Evolutionary conservation across 345 rosid genomes (phyloP).

Genomic region (Gynandropsis gynandra): DNA sequence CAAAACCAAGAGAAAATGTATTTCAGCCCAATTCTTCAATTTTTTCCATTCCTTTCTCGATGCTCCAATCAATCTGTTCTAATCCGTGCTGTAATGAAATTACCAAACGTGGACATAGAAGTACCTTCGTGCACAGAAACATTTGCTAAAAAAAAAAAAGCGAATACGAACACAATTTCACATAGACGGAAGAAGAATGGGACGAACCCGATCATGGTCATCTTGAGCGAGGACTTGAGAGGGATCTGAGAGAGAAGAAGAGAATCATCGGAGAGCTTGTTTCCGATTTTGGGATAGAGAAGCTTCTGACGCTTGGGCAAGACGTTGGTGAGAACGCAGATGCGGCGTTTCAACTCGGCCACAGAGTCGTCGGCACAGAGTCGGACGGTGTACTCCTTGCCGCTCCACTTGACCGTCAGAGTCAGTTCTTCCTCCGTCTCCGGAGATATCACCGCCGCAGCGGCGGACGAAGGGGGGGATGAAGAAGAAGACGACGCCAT

Average conservation of each 20-base stretch:
- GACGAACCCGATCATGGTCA: conserved; percentile 88
- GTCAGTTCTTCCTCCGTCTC: conserved; percentile 73
- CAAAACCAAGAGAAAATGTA: neutral
- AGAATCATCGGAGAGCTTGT: conserved; percentile 73
- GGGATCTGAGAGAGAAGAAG: conserved; percentile 64
- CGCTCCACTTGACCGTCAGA: conserved; percentile 77
- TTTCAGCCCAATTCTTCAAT: too few relatives aligned
- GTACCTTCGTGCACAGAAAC: too few relatives aligned
- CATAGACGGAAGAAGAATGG: neutral
- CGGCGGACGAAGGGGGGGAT: conserved; percentile 19
- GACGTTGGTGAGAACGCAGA: conserved; percentile 74
- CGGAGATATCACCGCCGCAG: conserved; percentile 29
- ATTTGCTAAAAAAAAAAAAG: too few relatives aligned
- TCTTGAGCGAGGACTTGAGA: conserved; percentile 79
- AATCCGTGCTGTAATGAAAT: too few relatives aligned
- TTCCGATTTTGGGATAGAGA: conserved; percentile 83
- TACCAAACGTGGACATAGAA: too few relatives aligned
- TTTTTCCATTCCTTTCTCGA: too few relatives aligned
- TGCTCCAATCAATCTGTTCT: too few relatives aligned
- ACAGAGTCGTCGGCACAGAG: conserved; percentile 87
- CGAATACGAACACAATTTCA: too few relatives aligned
- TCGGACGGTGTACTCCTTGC: conserved; percentile 80
- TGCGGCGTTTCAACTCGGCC: conserved; percentile 84
- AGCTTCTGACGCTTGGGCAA: conserved; percentile 93
- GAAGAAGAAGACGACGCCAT: conserved; percentile 12